Evolutionary conservation across 345 rosid species (phyloP).

Genomic region (Eucalyptus urophylla): DNA sequence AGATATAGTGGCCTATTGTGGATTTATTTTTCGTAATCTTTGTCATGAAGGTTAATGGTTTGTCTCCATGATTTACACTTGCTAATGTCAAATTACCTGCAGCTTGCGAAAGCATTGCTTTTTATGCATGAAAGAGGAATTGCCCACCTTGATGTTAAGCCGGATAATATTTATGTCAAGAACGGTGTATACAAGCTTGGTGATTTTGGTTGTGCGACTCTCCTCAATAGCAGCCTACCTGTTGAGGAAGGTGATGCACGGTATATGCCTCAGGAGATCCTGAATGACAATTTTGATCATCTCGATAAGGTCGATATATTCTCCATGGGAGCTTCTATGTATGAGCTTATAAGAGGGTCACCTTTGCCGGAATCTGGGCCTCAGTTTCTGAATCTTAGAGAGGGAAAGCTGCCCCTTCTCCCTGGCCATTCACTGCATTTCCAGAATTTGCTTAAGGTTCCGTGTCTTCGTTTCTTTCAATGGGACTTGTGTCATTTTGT

Average conservation of each 20-base stretch:
- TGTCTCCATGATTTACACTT: background rate
- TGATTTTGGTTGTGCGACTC: constrained; percentile 95
- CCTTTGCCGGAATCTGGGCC: constrained; percentile 69
- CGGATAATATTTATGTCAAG: constrained; percentile 89
- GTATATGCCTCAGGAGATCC: constrained; percentile 97
- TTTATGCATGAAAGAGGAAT: constrained; percentile 73
- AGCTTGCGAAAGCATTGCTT: constrained; percentile 82
- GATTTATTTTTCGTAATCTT: background rate
- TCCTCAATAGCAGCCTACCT: constrained; percentile 67
- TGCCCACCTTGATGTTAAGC: constrained; percentile 95
- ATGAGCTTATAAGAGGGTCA: constrained; percentile 73
- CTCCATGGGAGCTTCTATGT: constrained; percentile 72
- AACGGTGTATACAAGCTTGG: constrained; percentile 78
- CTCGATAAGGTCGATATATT: constrained; percentile 92
- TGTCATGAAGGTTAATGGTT: background rate
- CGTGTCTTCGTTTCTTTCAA: background rate
- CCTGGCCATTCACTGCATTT: constrained; percentile 82
- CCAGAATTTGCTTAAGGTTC: constrained; percentile 87
- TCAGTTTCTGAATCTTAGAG: constrained; percentile 58
- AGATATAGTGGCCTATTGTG: background rate
- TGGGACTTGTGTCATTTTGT: background rate
- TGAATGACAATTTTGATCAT: constrained; percentile 75
- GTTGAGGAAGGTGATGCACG: constrained; percentile 98
- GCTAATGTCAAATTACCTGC: constrained; percentile 7
- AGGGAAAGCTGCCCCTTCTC: constrained; percentile 81